Evolutionary conservation across 805 yeast species (phyloP).

Genomic region (Scheffersomyces coipomensis): DNA sequence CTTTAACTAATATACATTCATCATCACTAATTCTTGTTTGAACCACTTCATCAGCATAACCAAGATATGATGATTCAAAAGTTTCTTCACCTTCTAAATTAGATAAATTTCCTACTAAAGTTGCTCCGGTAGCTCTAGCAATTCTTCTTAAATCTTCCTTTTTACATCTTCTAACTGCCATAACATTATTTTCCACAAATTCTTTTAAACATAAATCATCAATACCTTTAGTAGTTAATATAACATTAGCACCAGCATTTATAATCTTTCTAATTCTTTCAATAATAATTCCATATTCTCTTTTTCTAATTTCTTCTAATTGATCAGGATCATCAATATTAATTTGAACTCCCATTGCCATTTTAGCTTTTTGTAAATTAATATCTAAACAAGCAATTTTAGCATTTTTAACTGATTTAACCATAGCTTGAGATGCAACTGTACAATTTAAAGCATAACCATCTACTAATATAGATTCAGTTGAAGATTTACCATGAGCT

Average conservation of each 20-base stretch:
- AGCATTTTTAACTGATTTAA: conserved; percentile 65
- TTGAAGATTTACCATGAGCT: conserved; percentile 93
- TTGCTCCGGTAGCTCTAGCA: conserved; percentile 98
- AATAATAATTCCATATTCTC: conserved; percentile 82
- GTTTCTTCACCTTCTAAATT: conserved; percentile 96
- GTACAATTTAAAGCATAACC: conserved; percentile 98
- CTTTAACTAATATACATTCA: conserved; percentile 90
- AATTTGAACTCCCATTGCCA: conserved; percentile 98
- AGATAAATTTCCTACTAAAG: conserved; percentile 79
- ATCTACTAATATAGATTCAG: conserved; percentile 80
- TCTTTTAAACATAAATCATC: conserved; percentile 90
- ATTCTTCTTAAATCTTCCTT: conserved; percentile 95
- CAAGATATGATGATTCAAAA: conserved; percentile 80
- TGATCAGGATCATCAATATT: conserved; percentile 97
- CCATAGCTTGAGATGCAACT: conserved; percentile 96
- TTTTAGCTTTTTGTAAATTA: conserved; percentile 91
- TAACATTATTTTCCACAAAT: conserved; percentile 86
- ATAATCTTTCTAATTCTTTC: conserved; percentile 82
- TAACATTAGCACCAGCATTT: conserved; percentile 88
- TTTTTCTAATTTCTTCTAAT: conserved; percentile 84
- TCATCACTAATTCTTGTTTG: conserved; percentile 94
- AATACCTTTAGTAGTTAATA: conserved; percentile 90
- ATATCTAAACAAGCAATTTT: conserved; percentile 87
- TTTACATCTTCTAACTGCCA: conserved; percentile 96
- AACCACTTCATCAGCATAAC: conserved; percentile 84